These are phyloP conservation scores for Orbilia ellipsospora DNA, from an alignment of 2,329 filamentous ascomycete genomes.

Conservation along the genomic window DNA sequence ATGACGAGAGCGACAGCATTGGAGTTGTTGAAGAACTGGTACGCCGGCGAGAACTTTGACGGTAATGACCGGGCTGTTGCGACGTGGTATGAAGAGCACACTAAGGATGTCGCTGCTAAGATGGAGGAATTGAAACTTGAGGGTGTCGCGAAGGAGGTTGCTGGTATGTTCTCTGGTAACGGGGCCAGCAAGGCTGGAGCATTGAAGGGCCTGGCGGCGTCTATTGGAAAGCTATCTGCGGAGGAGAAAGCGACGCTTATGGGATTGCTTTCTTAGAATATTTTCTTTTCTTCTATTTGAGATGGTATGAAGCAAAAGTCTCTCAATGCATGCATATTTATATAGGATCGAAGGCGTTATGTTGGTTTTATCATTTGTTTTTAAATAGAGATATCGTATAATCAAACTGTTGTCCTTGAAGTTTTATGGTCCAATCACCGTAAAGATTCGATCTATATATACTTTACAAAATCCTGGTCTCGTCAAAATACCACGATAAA, in stretches of 20 bases:
- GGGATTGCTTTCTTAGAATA: slow-evolving; percentile 61
- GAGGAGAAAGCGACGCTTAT: slow-evolving; percentile 87
- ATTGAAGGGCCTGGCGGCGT: slow-evolving; percentile 85
- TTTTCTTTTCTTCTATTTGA: slow-evolving; percentile 8
- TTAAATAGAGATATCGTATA: not conserved
- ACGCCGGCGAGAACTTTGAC: slow-evolving; percentile 68
- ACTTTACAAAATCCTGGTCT: too few relatives aligned
- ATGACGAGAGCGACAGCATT: slow-evolving; percentile 74
- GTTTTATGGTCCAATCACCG: too few relatives aligned
- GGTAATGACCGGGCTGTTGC: slow-evolving; percentile 84
- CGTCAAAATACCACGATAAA: too few relatives aligned
- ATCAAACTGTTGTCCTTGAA: too few relatives aligned
- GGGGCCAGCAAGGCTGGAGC: slow-evolving; percentile 69
- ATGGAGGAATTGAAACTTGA: slow-evolving; percentile 85
- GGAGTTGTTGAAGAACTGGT: slow-evolving; percentile 83
- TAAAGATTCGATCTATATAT: too few relatives aligned
- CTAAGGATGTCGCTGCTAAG: slow-evolving; percentile 82
- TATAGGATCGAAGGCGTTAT: not conserved
- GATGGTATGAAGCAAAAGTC: not conserved
- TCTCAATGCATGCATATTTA: not conserved
- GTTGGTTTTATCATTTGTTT: not conserved
- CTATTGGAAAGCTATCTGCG: slow-evolving; percentile 86
- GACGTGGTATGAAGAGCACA: slow-evolving; percentile 95
- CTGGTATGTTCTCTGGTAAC: slow-evolving; percentile 74
- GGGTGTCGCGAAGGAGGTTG: slow-evolving; percentile 75